These are phyloP conservation scores for Cocos nucifera DNA, from an alignment of 176 grass and related monocot genomes.

Conservation along the genomic window DNA sequence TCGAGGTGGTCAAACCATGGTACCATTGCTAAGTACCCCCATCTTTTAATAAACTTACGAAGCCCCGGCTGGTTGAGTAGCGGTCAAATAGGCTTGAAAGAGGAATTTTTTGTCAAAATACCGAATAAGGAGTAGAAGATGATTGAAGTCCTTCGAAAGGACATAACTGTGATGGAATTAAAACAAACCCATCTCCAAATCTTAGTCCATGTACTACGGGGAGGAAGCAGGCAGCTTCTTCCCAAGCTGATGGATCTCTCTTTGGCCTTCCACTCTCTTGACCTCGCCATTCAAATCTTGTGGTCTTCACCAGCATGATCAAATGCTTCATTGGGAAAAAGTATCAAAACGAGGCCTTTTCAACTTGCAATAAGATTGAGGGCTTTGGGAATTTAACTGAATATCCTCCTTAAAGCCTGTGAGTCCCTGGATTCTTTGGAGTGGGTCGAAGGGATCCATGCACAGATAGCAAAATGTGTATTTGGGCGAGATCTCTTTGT, in stretches of 20 bases:
- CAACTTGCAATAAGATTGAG: constrained; percentile 25
- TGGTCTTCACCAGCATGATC: constrained; percentile 35
- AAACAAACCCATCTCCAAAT: constrained; percentile 29
- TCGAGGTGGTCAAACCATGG: too few relatives aligned
- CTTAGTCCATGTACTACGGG: constrained; percentile 15
- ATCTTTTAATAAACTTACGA: too few relatives aligned
- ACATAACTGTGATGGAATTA: constrained; percentile 7
- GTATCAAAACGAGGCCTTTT: constrained; percentile 5
- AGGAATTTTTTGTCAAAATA: too few relatives aligned
- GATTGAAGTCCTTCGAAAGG: not conserved
- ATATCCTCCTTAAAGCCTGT: constrained; percentile 35
- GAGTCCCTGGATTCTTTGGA: not conserved
- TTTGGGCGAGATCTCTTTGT: constrained; percentile 18
- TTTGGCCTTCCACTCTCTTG: constrained; percentile 8
- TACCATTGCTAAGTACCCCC: too few relatives aligned
- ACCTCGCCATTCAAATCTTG: not conserved
- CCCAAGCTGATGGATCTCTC: constrained; percentile 31
- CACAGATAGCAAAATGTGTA: constrained; percentile 11
- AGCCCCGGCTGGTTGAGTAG: too few relatives aligned
- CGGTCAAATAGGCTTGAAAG: too few relatives aligned
- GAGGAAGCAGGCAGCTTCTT: constrained; percentile 14
- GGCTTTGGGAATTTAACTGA: constrained; percentile 1
- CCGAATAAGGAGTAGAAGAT: constrained; percentile 3
- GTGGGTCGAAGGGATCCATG: constrained; percentile 22
- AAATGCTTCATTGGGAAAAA: constrained; percentile 16